Evolutionary conservation across 2,329 filamentous ascomycete genomes (phyloP).

Genomic region (Chrysosphaeria jannelii): DNA sequence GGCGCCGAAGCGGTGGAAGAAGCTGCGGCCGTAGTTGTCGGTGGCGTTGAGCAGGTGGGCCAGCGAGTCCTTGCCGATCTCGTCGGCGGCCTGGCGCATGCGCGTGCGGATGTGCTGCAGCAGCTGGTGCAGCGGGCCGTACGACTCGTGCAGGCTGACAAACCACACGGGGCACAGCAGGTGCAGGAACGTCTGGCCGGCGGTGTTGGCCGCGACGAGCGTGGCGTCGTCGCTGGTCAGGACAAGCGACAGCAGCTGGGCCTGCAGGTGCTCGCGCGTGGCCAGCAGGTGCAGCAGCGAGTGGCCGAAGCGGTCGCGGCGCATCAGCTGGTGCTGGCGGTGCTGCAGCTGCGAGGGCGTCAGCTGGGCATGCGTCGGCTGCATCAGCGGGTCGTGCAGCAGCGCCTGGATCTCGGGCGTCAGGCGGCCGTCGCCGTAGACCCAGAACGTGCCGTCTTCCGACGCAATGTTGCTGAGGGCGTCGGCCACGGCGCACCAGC

Average conservation of each 20-base stretch:
- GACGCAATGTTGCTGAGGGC: conserved; percentile 2
- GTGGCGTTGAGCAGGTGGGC: conserved; percentile 9
- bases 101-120: conserved; percentile 7
- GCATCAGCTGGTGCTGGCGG: conserved; percentile 5
- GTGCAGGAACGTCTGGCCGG: conserved; percentile 19
- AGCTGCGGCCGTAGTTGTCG: conserved; percentile 21
- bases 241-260: conserved; percentile 7
- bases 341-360: not conserved
- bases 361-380: not conserved
- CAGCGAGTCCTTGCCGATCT: not conserved
- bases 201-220: conserved; percentile 11
- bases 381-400: conserved; percentile 5
- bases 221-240: conserved; percentile 5
- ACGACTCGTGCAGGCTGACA: conserved; percentile 4
- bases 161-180: conserved; percentile 12
- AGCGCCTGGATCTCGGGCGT: conserved; percentile 6
- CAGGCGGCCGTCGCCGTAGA: conserved; percentile 7
- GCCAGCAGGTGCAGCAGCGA: conserved; percentile 17
- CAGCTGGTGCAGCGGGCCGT: conserved; percentile 6
- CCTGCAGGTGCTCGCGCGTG: conserved; percentile 8
- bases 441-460: conserved; percentile 6
- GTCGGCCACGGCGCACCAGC: conserved; percentile 9
- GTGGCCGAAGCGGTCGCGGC: conserved; percentile 16
- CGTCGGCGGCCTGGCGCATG: not conserved
- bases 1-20: conserved; percentile 15